These are phyloP conservation scores for Aureobasidium melanogenum DNA, from an alignment of 2,329 filamentous ascomycete species.

Conservation along the genomic window DNA sequence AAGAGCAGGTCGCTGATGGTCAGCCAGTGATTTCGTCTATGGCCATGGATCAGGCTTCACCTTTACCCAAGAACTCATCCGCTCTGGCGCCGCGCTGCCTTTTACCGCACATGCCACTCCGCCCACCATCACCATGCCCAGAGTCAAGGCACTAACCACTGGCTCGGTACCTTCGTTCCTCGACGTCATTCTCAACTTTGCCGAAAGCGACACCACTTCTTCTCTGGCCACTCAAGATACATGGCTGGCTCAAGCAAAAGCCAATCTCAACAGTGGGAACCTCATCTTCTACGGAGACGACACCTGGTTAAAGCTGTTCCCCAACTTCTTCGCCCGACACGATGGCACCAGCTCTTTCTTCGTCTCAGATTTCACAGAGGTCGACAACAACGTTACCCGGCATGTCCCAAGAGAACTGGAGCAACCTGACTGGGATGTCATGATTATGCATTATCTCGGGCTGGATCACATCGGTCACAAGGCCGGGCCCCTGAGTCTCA, in stretches of 20 bases:
- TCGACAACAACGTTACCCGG: conserved; percentile 93
- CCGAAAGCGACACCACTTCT: conserved; percentile 85
- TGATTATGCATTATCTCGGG: conserved; percentile 92
- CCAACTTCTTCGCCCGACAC: conserved; percentile 71
- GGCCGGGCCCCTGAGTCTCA: conserved; percentile 70
- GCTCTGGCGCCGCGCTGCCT: conserved; percentile 72
- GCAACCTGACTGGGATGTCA: conserved; percentile 77
- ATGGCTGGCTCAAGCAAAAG: conserved; percentile 85
- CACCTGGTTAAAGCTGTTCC: conserved; percentile 96
- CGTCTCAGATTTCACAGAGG: conserved; percentile 95
- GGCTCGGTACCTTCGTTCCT: conserved; percentile 97
- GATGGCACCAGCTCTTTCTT: conserved; percentile 98
- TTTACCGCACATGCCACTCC: conserved; percentile 96
- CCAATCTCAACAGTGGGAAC: conserved; percentile 48
- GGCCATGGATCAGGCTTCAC: conserved; percentile 68
- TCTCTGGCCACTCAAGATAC: conserved; percentile 84
- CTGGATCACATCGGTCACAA: conserved; percentile 98
- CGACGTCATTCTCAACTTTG: conserved; percentile 92
- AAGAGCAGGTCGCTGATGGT: conserved; percentile 17
- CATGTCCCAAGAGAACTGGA: conserved; percentile 71
- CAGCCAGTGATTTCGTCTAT: conserved; percentile 81
- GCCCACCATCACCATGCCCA: conserved; percentile 96
- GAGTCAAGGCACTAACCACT: conserved; percentile 93
- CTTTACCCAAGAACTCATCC: conserved; percentile 84
- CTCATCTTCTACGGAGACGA: conserved; percentile 95